Conservation (phyloP, 306 rosid species). For the Sechiopsis laciniata region DNA sequence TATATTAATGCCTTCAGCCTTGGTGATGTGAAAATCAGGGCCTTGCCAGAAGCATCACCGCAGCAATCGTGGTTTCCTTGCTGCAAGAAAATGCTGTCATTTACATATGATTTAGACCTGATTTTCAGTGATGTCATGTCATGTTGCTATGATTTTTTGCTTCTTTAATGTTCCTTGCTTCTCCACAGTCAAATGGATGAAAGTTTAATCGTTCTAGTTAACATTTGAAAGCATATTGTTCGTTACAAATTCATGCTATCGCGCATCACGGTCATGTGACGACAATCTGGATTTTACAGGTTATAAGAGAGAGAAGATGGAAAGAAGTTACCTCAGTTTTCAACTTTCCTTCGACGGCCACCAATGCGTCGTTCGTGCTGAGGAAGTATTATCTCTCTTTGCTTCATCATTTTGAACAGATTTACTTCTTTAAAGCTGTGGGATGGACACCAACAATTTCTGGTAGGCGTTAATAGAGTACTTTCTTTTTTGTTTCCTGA, state of each 20-base stretch:
- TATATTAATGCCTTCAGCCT: too few relatives aligned
- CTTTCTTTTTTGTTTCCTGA: conserved; percentile 16
- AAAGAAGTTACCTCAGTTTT: conserved; percentile 79
- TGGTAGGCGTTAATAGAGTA: conserved; percentile 33
- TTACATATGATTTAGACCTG: too few relatives aligned
- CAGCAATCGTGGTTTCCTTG: not conserved
- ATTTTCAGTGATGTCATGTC: too few relatives aligned
- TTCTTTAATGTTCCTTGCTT: not conserved
- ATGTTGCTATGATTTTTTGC: not conserved
- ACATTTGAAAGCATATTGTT: not conserved
- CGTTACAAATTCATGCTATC: not conserved
- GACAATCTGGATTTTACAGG: conserved; percentile 34
- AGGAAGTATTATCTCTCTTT: conserved; percentile 72
- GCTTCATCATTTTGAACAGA: conserved; percentile 74
- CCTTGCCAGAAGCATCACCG: too few relatives aligned
- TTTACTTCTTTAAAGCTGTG: conserved; percentile 57
- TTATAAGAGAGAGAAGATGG: conserved; percentile 72
- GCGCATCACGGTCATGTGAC: not conserved
- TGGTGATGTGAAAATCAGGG: too few relatives aligned
- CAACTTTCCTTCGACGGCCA: conserved; percentile 91
- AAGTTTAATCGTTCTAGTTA: not conserved
- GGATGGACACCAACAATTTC: conserved; percentile 38
- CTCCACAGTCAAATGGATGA: not conserved
- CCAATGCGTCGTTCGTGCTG: conserved; percentile 86
- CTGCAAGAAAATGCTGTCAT: not conserved